Evolutionary conservation across 257 asterid genomes (phyloP), one percentile per base, ranked within the genome.

Genomic region (Ajuga chamaepitys): DNA sequence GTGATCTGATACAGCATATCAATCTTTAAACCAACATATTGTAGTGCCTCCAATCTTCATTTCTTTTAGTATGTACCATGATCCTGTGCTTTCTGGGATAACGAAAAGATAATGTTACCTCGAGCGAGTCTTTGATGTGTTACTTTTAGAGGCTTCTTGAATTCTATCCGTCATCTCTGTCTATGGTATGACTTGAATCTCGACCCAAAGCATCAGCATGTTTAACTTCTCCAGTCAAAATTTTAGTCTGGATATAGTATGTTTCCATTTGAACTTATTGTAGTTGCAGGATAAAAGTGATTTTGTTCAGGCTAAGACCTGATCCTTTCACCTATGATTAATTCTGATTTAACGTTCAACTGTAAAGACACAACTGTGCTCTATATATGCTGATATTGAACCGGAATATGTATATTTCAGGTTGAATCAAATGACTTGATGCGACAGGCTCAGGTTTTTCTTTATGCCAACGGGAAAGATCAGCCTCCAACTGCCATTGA

Each of bases 401-500:
- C 55, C 61, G 65, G 45, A 48, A 38, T 56, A 56, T 73, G 53
- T 45, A 58, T 60, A 44, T 78, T 81, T 64, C 91, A 93, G 99
- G 86, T 74, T 42, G 95, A 88, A 70, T 75, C 95, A 62, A 84
- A 84, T 81, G 90, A 89, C 65, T 80, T 89, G 73, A 93, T 90
- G 96, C 83, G 75, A 62, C 88, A 77, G 68, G 94, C 97, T 62
- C 95, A 88, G 72, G 72, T 86, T 71, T 94, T 94, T 73, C 34
- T 79, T 7, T 90, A 94, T 73, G 96, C 99, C 26, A 90, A 86
- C 57, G 99, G 99, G 68, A 90, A 79, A 34, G 40, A 76, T 62
- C 82, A 78, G 71, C 77, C 96, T 48, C 99, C 99, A 71, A 90
- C 99, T 28, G 93, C 97, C 58, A 88, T 94, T 61, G 95, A 90